phyloP scores from a whole-genome alignment of 1,284 basidiomycete genomes.

The Austroboletus sp. region DNA sequence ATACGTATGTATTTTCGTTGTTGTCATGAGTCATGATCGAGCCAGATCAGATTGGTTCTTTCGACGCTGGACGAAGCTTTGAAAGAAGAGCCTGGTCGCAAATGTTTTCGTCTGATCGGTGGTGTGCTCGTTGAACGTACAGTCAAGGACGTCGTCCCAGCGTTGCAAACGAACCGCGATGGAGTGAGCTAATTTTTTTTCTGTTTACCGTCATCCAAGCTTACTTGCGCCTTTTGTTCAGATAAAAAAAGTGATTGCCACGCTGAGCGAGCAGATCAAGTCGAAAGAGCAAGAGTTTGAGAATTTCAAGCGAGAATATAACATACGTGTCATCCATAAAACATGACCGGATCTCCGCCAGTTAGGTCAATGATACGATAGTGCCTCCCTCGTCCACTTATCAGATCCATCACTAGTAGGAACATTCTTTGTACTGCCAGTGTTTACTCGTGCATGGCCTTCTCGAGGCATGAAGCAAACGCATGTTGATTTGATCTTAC shows the following conservation, averaged over 20 bases:
- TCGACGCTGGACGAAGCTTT: conserved; percentile 77
- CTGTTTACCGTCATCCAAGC: not conserved
- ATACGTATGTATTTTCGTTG: conserved; percentile 47
- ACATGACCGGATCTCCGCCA: conserved; percentile 16
- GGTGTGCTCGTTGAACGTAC: conserved; percentile 94
- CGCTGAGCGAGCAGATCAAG: conserved; percentile 79
- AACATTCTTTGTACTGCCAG: not conserved
- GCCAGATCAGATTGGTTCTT: conserved; percentile 69
- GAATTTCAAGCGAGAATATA: conserved; percentile 75
- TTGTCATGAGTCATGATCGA: conserved; percentile 6
- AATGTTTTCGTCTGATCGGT: conserved; percentile 95
- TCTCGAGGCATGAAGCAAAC: not conserved
- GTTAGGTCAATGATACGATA: conserved; percentile 4
- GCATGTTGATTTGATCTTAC: not conserved
- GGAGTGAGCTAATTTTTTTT: conserved; percentile 49
- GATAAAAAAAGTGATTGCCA: conserved; percentile 76
- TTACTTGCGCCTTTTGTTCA: conserved; percentile 29
- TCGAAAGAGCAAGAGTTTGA: conserved; percentile 81
- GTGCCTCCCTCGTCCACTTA: not conserved
- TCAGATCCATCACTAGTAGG: not conserved
- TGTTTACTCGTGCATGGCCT: not conserved
- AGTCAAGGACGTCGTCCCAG: conserved; percentile 90
- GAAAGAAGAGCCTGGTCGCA: conserved; percentile 75
- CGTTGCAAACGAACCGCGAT: conserved; percentile 76
- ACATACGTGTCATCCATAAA: conserved; percentile 57